Conservation (phyloP, 164 flowering plant species). For the Vitis rupestris region DNA sequence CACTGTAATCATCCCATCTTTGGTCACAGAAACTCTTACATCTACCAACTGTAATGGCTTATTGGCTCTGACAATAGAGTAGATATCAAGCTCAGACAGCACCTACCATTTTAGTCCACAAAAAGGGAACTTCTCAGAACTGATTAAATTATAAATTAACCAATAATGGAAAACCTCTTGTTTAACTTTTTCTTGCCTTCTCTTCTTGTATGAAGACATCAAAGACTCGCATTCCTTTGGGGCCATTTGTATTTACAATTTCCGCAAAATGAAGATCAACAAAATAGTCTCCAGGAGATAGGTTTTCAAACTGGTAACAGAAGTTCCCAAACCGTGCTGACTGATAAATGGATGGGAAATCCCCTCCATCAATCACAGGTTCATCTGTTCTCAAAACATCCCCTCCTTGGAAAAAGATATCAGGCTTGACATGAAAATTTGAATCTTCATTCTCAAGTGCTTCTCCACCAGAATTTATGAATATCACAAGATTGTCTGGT, state of each 20-base stretch:
- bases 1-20: conserved; percentile 44
- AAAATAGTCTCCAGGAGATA: conserved; percentile 64
- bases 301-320: conserved; percentile 44
- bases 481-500: conserved; percentile 52
- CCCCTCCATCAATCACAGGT: conserved; percentile 48
- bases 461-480: conserved; percentile 71
- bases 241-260: conserved; percentile 69
- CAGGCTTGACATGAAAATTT: conserved; percentile 27
- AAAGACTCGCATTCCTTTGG: conserved; percentile 82
- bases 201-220: conserved; percentile 75
- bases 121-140: not conserved
- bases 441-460: conserved; percentile 23
- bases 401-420: conserved; percentile 61
- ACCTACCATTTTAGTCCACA: conserved; percentile 38
- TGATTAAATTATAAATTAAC: not conserved
- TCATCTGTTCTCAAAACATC: conserved; percentile 62
- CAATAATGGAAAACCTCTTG: not conserved
- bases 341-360: conserved; percentile 56
- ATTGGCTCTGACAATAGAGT: conserved; percentile 72
- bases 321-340: conserved; percentile 70
- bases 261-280: conserved; percentile 85
- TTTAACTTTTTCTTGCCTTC: conserved; percentile 46
- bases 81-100: conserved; percentile 62
- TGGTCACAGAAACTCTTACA: conserved; percentile 44
- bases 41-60: conserved; percentile 72